phyloP scores from a whole-genome alignment of 495 filamentous ascomycete genomes.

The Neurospora sublineolata region DNA sequence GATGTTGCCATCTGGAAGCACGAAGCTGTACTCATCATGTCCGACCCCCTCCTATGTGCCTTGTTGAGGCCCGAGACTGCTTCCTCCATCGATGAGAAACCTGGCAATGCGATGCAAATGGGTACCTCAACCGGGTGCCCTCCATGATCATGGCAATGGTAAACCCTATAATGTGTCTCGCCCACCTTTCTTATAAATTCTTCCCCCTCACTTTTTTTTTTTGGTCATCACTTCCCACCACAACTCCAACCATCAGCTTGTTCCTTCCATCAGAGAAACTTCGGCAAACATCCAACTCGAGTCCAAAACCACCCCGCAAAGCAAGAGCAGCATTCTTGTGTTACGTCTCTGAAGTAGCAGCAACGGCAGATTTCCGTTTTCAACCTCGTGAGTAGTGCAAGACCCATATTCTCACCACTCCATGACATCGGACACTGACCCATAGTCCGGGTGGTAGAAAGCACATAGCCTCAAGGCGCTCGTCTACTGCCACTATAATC shows the following conservation, averaged over 20 bases:
- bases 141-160: background rate
- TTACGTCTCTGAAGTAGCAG: too few species aligned
- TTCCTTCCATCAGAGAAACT: background rate
- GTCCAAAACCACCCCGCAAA: background rate
- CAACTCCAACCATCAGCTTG: background rate
- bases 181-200: background rate
- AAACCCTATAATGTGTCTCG: background rate
- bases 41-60: background rate
- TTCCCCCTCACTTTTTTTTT: background rate
- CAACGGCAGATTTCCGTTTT: background rate
- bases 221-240: background rate
- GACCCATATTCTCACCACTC: background rate
- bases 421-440: background rate
- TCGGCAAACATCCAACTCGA: background rate
- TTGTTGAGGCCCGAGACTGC: background rate
- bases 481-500: background rate
- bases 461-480: background rate
- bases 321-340: background rate
- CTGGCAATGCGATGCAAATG: background rate
- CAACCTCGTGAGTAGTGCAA: background rate
- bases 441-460: background rate
- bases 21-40: background rate
- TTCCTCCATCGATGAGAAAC: background rate
- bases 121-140: background rate
- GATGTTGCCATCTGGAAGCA: background rate